phyloP scores from a whole-genome alignment of 1,284 basidiomycete species.

The Mixia osmundae region DNA sequence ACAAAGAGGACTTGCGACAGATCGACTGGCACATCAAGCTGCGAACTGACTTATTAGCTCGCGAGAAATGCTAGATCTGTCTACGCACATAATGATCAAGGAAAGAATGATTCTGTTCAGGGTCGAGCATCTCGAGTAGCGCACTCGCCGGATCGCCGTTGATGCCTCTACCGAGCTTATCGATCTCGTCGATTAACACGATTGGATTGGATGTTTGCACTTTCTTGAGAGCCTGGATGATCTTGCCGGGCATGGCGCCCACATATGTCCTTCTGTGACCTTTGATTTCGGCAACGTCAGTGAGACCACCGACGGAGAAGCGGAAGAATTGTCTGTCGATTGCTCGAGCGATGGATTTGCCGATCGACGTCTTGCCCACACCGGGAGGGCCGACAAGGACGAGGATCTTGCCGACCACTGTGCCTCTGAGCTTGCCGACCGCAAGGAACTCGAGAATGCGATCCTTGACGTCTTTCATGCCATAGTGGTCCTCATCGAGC shows the following conservation, averaged over 20 bases:
- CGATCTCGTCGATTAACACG: constrained; percentile 90
- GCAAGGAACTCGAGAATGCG: constrained; percentile 96
- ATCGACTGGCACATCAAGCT: constrained; percentile 91
- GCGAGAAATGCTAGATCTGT: neutral
- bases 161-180: constrained; percentile 86
- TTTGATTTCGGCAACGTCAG: constrained; percentile 97
- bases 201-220: constrained; percentile 94
- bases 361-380: constrained; percentile 34
- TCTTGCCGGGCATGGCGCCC: constrained; percentile 85
- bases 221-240: constrained; percentile 89
- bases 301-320: constrained; percentile 88
- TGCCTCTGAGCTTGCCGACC: constrained; percentile 84
- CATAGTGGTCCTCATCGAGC: constrained; percentile 26
- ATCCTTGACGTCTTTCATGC: constrained; percentile 24
- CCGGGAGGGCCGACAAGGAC: constrained; percentile 91
- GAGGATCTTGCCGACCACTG: constrained; percentile 88
- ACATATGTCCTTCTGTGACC: constrained; percentile 82
- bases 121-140: constrained; percentile 89
- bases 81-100: constrained; percentile 69
- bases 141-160: constrained; percentile 92
- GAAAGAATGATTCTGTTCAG: constrained; percentile 91
- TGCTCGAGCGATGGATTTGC: constrained; percentile 79
- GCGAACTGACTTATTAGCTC: constrained; percentile 38
- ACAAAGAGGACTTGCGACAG: constrained; percentile 91
- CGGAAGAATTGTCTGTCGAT: constrained; percentile 74